Base-by-base conservation (phyloP, 2,329 filamentous ascomycete species). In the Colletotrichum costaricense region DNA sequence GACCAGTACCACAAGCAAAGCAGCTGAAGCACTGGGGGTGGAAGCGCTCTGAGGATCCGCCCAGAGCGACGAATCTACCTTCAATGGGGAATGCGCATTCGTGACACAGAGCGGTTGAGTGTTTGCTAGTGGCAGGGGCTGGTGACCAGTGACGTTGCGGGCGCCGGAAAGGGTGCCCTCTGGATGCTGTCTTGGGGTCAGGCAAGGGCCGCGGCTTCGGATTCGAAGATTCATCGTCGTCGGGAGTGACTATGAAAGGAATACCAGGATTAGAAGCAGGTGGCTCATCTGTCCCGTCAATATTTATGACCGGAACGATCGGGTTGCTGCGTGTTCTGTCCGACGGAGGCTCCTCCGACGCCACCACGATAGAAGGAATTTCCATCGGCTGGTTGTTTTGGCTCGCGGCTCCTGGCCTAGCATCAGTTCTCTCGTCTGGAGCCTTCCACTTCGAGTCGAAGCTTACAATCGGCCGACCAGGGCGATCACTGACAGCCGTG, bases 21-120 rank as follows among this genome's bases (percentile, higher is more conserved):
- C 97, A 99, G 56, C 90, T 89, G 85, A 99, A 98, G 83, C 97
- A 99, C 76, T 95, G 91, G 0, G 97, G 95, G 78, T 99, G 97
- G 81, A 98, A 98, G 24, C 95, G 93, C 78, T 92, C 89, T 4
- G 84, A 79, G 52, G 89, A 88, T 30, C 95, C 95, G 2, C 92
- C 92, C 7, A 98, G 91, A 5, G 93, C 94, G 26, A 98, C 93
- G 76, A 98, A 96, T 70, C 96, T 94, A 3, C 97, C 97, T 71
- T 97, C 92, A 76, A 99, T 98, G 0, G 95, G 92, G 24, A 93
- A 87, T 11, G 91, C 89, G 80, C 97, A 99, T 78, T 95, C 92
- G 63, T 95, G 93, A 80, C 97, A 99, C 58, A 92, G 89, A 74
- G 78, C 82, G 64, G 81, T 82, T 22, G 75, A 68, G 26, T 66